A percentile compares a stretch with the other conserved stretches of the same genome.
Conservation (phyloP, 1,284 basidiomycete species). For the Irpex sp. region DNA sequence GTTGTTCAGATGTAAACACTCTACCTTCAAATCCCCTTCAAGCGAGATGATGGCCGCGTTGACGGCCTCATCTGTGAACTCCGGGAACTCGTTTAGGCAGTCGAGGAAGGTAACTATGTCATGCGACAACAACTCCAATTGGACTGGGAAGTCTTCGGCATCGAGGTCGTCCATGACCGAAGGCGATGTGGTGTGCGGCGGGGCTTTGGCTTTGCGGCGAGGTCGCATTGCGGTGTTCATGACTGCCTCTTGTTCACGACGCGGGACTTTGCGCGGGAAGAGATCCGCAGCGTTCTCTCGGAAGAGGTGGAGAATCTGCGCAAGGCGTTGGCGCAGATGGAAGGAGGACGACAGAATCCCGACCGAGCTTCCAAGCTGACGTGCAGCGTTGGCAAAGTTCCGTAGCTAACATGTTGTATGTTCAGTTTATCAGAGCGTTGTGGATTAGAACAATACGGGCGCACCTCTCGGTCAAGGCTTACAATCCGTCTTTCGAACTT, state of each 20-base stretch:
- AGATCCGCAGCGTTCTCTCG: constrained; percentile 68
- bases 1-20: constrained; percentile 9
- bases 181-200: constrained; percentile 46
- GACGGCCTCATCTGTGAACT: constrained; percentile 69
- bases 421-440: neutral
- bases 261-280: constrained; percentile 58
- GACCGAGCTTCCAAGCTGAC: constrained; percentile 68
- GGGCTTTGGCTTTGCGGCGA: constrained; percentile 27
- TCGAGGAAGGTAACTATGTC: constrained; percentile 63
- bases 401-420: constrained; percentile 41
- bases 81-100: constrained; percentile 71
- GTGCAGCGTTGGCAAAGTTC: constrained; percentile 70
- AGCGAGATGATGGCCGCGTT: constrained; percentile 64
- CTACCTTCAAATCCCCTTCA: constrained; percentile 62
- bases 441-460: constrained; percentile 11
- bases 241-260: constrained; percentile 38
- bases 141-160: constrained; percentile 58
- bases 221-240: constrained; percentile 31
- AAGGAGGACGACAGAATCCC: constrained; percentile 69
- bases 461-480: constrained; percentile 62
- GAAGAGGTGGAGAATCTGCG: constrained; percentile 62
- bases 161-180: constrained; percentile 53
- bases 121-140: constrained; percentile 53
- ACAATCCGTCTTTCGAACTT: constrained; percentile 58
- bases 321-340: constrained; percentile 62